Evolutionary conservation across 148 eudicot genomes (phyloP), one percentile per base, ranked within the genome.

Genomic region (Rhododendron mucronatum): DNA sequence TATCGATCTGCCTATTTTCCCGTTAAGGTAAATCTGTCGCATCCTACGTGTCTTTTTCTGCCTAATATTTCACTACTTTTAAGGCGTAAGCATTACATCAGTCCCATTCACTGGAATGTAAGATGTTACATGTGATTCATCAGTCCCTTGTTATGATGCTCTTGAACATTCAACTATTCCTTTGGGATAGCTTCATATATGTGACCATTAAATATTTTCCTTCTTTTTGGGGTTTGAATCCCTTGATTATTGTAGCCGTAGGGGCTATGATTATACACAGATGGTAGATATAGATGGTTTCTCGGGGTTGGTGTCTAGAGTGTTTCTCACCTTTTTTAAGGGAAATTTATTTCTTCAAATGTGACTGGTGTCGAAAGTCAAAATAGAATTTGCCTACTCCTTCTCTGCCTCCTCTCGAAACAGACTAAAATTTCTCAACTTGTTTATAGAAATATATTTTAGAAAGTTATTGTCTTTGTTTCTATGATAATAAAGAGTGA

Each of bases 1-100:
- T 97, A 92, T 71, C 92, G 99, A 93, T 97, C 99, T 90, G 92
- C 99, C 37, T 97, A 97, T 89, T 94, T 93, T 82, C 98, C 98
- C 9, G 99, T 97, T 21, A 97, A 97, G 95, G 99, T 97, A 89
- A 84, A 86, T 65, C 50, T 87, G 28, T 84, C 55, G 39, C 18
- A 2, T 84, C 23, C 39, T 11, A 53, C 35, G 8, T 55, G 30
- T 11, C 16, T 45, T 47, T 69, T 37, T 20, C 45, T 1, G 11
- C 14, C 45, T 69, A 39, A 47, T 47, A 39, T 45, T 50, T 83
- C 50, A 4, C 63, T 28, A 28, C 18, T 16, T 30, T 30, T 0
- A 20, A n/a, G 23, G n/a, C 7, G 2, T 20, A 13, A 15, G 15
- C 57, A 3, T 53, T 0, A 59, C 37, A n/a, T 9, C 30, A 37